These are phyloP conservation scores for Cenchrus fungigraminus DNA, from an alignment of 176 grass and related monocot species.

Conservation along the genomic window DNA sequence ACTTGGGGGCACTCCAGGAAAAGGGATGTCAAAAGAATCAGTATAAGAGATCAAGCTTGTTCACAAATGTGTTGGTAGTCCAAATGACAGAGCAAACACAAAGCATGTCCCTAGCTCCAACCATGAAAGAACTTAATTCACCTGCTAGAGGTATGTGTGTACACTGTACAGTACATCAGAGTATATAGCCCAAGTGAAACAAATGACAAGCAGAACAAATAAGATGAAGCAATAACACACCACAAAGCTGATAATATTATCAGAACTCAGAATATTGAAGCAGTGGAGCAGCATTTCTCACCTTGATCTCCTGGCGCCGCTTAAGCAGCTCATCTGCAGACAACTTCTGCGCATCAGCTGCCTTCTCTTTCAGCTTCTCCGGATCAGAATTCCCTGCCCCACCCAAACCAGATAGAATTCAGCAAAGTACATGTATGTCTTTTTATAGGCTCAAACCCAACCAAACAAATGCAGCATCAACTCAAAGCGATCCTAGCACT, in stretches of 20 bases:
- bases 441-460: constrained; percentile 3
- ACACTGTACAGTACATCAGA: neutral
- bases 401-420: constrained; percentile 18
- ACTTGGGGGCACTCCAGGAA: neutral
- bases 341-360: constrained; percentile 61
- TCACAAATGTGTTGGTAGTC: neutral
- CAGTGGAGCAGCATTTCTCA: constrained; percentile 39
- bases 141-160: neutral
- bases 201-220: neutral
- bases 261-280: neutral
- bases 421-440: constrained; percentile 23
- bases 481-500: neutral
- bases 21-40: neutral
- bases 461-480: neutral
- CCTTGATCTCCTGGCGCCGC: constrained; percentile 75
- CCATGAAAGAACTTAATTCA: neutral
- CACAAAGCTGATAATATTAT: neutral
- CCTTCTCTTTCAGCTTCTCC: constrained; percentile 80
- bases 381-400: constrained; percentile 88
- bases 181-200: neutral
- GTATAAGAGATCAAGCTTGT: neutral
- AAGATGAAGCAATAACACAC: neutral
- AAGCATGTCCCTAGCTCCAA: neutral
- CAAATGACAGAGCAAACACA: constrained; percentile 15
- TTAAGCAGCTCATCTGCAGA: constrained; percentile 68